Evolutionary conservation across 768 basidiomycete species (phyloP), one percentile per base, ranked within the genome.

Genomic region (Russula foetens): DNA sequence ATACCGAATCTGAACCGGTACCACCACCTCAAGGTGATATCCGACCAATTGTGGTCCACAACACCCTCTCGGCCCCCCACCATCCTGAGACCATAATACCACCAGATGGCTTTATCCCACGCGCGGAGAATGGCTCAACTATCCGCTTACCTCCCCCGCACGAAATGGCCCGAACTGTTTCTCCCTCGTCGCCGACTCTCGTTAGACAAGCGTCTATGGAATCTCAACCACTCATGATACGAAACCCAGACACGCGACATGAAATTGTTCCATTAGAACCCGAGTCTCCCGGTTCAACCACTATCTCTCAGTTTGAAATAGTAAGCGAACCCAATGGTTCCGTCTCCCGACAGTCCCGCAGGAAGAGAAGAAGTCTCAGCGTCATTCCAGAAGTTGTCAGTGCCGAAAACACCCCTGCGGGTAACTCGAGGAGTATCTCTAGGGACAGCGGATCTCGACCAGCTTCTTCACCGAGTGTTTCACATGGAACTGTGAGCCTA

Each of bases 291-390:
- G 63, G 53, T 23, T 66, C 65, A 31, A 66, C 65, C 6, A 66
- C 63, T 29, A 66, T 66, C 44, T 66, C 65, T 8, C 63, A 66
- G 31, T 66, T 66, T 21, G 65, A 66, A 35, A 23, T 66, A 3
- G 65, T 66, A 9, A 66, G 63, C 43, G 59, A 66, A 4, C 65
- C 65, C 15, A 55, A 48, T 39, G 53, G 44, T 11, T 41, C 65
- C 31, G 14, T 38, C 24, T 52, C 45, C 29, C 63, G 63, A 24
- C 59, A 44, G 15, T 66, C 65, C n/a, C 63, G 56, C 21, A 51
- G 19, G 51, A 60, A 49, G 24, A 31, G 53, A 26, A 49, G 47
- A 14, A 61, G 59, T 38, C 63, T 66, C 35, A 60, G 59, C 39
- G 53, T 52, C 28, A 66, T 66, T 23, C 59, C 59, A 4, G 65